Base-by-base conservation (phyloP, 768 basidiomycete species). In the Trametes punicea region DNA sequence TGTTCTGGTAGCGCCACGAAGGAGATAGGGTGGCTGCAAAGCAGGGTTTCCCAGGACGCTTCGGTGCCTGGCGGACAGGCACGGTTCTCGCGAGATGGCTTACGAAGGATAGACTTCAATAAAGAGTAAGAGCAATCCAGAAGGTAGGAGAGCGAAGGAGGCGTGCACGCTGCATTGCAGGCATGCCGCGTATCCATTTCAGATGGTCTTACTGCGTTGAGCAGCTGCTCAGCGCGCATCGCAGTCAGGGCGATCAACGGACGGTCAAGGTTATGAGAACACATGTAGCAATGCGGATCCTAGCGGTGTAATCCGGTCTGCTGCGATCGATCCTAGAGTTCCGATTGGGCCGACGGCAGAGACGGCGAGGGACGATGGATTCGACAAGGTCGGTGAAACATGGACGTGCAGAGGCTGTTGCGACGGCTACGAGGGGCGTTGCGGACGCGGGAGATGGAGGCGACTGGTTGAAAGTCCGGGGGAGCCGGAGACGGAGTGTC, bases 21-120 rank as follows among this genome's bases (percentile, higher is more conserved):
- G 58, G 49, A 6, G 48, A 51, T 46, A 40, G 31, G 40, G 26
- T 40, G 58, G 49, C 26, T 41, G 16, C 31, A 26, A 31, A 20
- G 29, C 40, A 18, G 47, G 42, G 42, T 39, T 60, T 60, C 46
- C 20, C 36, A 42, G 29, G 46, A 40, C 36, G 51, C 49, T 60
- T 60, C 58, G 47, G 58, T 59, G 58, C 58, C 53, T 55, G 58
- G 41, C 47, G 27, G 49, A 48, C 53, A 55, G 58, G 58, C 58
- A 60, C 58, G 30, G 53, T 9, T 36, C 16, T 27, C 44, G 52
- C 53, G 46, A 50, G 46, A 42, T 15, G 20, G 46, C 57, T 52
- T 34, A 58, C 46, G 46, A 26, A 26, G 45, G 44, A 57, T 57
- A 44, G 42, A 36, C 56, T 57, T 57, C 45, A 36, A 44, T 41